Base-by-base conservation (phyloP, 2,329 filamentous ascomycete genomes). In the Graphiopsis chlorocephala region DNA sequence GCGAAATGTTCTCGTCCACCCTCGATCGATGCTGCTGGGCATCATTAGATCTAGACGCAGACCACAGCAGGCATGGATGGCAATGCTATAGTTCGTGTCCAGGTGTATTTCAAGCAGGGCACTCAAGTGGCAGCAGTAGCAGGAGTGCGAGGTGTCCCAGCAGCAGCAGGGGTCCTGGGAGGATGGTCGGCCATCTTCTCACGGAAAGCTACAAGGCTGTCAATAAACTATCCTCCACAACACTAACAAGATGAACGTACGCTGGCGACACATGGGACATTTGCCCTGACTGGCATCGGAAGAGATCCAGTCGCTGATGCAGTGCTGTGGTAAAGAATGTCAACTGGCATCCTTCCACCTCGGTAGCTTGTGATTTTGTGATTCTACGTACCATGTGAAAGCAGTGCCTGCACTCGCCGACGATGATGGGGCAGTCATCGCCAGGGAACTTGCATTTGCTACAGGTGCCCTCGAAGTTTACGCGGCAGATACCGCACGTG, bases 391-490 rank as follows among this genome's bases (percentile, higher is more conserved):
- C 93, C 91, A 97, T 96, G 79, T 99, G 95, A 75, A 99, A 99
- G 68, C 92, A 97, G 78, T 99, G 95, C 5, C 93, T 94, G 79
- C 95, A 99, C 82, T 94, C 96, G 50, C 95, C 95, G 67, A 95
- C 93, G 70, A 97, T 94, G 66, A 99, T 84, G 65, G 91, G 91
- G 80, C 95, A 99, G 76, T 97, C 93, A 73, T 99, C 95, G 65
- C 95, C 95, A 15, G 95, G 95, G 75, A 93, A 98, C 84, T 96
- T 97, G 88, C 95, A 99, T 63, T 93, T 96, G 55, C 95, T 93
- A 82, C 95, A 99, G 28, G 95, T 98, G 66, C 93, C 94, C 77
- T 99, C 95, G 76, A 98, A 99, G 74, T 97, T 91, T 68, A 96
- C 93, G 76, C 96, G 94, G 80, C 95, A 99, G 80, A 99, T 99